These are phyloP conservation scores for Pythium vanterpoolii DNA, from an alignment of 352 stramenopile genomes.

Conservation along the genomic window DNA sequence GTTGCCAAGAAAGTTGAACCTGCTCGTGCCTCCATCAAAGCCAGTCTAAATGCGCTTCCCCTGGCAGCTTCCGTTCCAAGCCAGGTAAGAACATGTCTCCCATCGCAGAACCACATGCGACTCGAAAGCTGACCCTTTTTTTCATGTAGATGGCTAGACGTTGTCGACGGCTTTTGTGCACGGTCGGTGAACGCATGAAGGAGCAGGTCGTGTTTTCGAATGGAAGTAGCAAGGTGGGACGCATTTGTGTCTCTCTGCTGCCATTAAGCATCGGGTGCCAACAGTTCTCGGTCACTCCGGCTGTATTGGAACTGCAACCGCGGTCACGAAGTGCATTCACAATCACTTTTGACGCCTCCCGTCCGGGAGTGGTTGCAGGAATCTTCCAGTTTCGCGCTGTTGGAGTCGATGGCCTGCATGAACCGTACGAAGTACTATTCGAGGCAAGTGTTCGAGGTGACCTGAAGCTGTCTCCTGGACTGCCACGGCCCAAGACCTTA, in stretches of 20 bases:
- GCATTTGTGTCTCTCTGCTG: conserved; percentile 75
- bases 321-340: conserved; percentile 59
- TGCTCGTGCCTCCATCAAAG: background rate
- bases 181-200: conserved; percentile 64
- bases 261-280: conserved; percentile 83
- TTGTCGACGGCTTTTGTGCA: conserved; percentile 68
- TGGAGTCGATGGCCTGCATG: conserved; percentile 52
- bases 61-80: conserved; percentile 14
- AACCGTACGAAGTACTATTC: conserved; percentile 81
- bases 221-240: conserved; percentile 42
- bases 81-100: conserved; percentile 4
- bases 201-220: conserved; percentile 81
- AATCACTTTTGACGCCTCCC: conserved; percentile 60
- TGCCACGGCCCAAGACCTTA: background rate
- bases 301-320: conserved; percentile 68
- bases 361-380: conserved; percentile 58
- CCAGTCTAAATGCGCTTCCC: background rate
- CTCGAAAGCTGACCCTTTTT: background rate
- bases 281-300: conserved; percentile 74
- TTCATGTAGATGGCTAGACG: conserved; percentile 42
- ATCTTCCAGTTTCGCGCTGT: conserved; percentile 88
- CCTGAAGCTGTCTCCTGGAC: conserved; percentile 19
- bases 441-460: conserved; percentile 68
- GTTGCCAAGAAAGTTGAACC: background rate
- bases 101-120: background rate